Conservation (phyloP, 1,284 basidiomycete species). For the Trichosporon asahii region DNA sequence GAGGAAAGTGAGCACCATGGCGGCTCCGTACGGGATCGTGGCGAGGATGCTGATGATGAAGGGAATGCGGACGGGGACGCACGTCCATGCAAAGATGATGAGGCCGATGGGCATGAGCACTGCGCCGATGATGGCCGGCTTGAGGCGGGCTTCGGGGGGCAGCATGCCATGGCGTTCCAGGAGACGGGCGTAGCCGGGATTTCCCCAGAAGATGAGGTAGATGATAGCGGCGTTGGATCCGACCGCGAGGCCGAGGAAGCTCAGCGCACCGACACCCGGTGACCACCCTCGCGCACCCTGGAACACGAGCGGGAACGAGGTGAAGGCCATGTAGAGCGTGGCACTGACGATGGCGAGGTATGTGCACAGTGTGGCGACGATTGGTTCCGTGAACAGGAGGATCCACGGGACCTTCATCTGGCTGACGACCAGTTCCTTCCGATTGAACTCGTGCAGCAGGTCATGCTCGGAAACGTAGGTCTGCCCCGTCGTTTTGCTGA, state of each 20-base stretch:
- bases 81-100: slow-evolving; percentile 56
- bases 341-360: slow-evolving; percentile 32
- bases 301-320: slow-evolving; percentile 53
- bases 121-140: slow-evolving; percentile 60
- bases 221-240: slow-evolving; percentile 60
- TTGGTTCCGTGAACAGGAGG: slow-evolving; percentile 64
- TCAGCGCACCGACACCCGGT: slow-evolving; percentile 58
- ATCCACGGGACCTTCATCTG: slow-evolving; percentile 52
- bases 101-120: slow-evolving; percentile 55
- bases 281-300: slow-evolving; percentile 31
- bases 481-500: slow-evolving; percentile 42
- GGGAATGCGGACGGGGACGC: slow-evolving; percentile 56
- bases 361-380: slow-evolving; percentile 60
- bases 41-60: slow-evolving; percentile 64
- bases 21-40: slow-evolving; percentile 60
- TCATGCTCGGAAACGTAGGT: slow-evolving; percentile 47
- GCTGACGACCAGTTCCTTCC: slow-evolving; percentile 38
- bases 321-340: slow-evolving; percentile 39
- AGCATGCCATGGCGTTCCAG: slow-evolving; percentile 26
- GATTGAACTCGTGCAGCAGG: slow-evolving; percentile 37
- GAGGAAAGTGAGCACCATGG: slow-evolving; percentile 36
- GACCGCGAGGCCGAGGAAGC: slow-evolving; percentile 63
- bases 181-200: slow-evolving; percentile 27
- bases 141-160: slow-evolving; percentile 57
- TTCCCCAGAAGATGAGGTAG: slow-evolving; percentile 54